Conservation (phyloP, 768 basidiomycete species). For the Russula virescens region DNA sequence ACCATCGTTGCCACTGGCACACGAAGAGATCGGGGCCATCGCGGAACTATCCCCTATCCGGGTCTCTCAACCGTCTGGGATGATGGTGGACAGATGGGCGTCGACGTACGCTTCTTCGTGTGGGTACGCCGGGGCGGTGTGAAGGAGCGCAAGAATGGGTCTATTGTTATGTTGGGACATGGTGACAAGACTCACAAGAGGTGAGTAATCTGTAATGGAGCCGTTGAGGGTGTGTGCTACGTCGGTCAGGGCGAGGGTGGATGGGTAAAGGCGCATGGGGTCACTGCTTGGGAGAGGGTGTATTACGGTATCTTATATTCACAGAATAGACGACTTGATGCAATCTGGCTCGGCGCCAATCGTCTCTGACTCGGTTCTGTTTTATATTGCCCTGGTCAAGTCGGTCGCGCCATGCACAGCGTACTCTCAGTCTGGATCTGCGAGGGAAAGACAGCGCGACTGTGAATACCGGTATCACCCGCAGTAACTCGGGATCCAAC, state of each 20-base stretch:
- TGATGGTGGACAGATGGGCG: constrained; percentile 36
- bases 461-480: too few species aligned
- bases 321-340: too few species aligned
- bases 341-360: too few species aligned
- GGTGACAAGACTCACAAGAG: constrained; percentile 35
- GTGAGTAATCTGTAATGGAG: constrained; percentile 47
- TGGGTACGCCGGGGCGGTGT: constrained; percentile 47
- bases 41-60: constrained; percentile 53
- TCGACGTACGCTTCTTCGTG: constrained; percentile 45
- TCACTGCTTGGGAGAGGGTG: too few species aligned
- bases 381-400: too few species aligned
- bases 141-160: constrained; percentile 47
- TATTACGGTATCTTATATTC: too few species aligned
- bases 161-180: constrained; percentile 45
- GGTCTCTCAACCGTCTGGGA: constrained; percentile 46
- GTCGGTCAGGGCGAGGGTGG: neutral
- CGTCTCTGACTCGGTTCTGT: too few species aligned
- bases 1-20: constrained; percentile 23
- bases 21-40: constrained; percentile 48
- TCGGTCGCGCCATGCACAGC: too few species aligned
- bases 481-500: too few species aligned
- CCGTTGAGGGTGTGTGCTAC: neutral
- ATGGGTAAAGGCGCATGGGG: neutral
- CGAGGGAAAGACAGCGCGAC: too few species aligned
- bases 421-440: too few species aligned